Percentiles rank a stretch among this genome's conserved stretches.
phyloP scores from a whole-genome alignment of 768 basidiomycete species.

The Boletus rufocinnamomeus region DNA sequence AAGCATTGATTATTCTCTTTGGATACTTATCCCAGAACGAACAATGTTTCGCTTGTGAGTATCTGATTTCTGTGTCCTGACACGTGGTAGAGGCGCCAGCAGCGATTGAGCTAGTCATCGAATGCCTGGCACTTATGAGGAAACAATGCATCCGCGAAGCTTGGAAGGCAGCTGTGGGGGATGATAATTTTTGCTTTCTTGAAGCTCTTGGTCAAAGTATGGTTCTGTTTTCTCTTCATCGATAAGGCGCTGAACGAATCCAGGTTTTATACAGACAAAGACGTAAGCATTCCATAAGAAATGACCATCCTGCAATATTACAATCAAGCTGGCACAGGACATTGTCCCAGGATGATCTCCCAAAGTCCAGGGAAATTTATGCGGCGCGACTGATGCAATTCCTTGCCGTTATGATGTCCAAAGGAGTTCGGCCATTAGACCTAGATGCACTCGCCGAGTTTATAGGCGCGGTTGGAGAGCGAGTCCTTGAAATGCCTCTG shows the following conservation, averaged over 20 bases:
- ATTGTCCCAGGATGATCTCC: constrained; percentile 10
- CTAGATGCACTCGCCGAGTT: constrained; percentile 12
- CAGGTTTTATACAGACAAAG: constrained; percentile 20
- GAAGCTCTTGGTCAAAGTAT: constrained; percentile 25
- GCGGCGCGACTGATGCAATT: constrained; percentile 30
- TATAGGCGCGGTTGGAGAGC: constrained; percentile 17
- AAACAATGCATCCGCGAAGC: constrained; percentile 19
- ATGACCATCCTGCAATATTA: background rate
- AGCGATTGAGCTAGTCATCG: constrained; percentile 26
- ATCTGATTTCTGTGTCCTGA: background rate
- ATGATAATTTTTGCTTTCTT: constrained; percentile 11
- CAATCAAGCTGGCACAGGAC: constrained; percentile 12
- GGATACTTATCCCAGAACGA: constrained; percentile 25
- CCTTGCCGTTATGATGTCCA: constrained; percentile 24
- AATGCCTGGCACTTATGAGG: constrained; percentile 17
- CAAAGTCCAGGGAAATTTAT: constrained; percentile 4
- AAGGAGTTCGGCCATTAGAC: constrained; percentile 12
- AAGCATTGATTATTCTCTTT: constrained; percentile 30
- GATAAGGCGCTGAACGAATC: constrained; percentile 3
- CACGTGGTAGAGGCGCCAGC: background rate
- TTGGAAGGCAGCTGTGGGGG: constrained; percentile 24
- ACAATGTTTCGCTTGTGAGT: constrained; percentile 22
- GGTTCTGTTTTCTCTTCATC: background rate
- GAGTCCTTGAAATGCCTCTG: constrained; percentile 13
- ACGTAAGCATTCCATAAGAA: constrained; percentile 14